phyloP scores from a whole-genome alignment of 2,329 filamentous ascomycete species.

The Aureobasidium sp. region DNA sequence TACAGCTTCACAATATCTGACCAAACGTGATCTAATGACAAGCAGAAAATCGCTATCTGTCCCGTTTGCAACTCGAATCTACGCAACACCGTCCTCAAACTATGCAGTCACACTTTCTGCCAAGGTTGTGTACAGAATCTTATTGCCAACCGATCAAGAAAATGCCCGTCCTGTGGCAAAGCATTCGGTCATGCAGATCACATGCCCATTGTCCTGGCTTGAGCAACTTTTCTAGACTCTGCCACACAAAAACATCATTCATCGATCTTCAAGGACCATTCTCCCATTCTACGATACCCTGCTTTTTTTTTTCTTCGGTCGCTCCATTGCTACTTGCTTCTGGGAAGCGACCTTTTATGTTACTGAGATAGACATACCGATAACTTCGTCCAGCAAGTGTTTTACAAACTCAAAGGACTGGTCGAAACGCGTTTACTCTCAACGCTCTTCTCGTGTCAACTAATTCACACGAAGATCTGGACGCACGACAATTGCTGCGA shows the following conservation, averaged over 20 bases:
- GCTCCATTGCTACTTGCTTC: neutral
- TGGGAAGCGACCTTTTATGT: neutral
- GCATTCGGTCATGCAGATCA: constrained; percentile 86
- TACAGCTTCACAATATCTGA: constrained; percentile 19
- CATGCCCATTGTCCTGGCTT: constrained; percentile 47
- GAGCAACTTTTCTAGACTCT: neutral
- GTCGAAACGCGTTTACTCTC: neutral
- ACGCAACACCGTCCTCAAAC: constrained; percentile 89
- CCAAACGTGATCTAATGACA: neutral
- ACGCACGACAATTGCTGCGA: neutral
- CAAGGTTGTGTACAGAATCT: constrained; percentile 82
- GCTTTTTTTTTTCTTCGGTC: neutral
- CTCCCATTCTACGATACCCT: neutral
- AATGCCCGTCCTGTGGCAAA: constrained; percentile 89
- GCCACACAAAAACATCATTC: neutral
- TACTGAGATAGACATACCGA: neutral
- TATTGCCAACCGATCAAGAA: constrained; percentile 80
- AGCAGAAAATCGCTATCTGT: constrained; percentile 69
- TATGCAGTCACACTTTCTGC: constrained; percentile 93
- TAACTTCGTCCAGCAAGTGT: neutral
- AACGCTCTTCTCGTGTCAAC: neutral
- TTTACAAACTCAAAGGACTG: neutral
- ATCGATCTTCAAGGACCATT: neutral
- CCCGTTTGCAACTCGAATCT: constrained; percentile 87
- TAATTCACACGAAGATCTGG: neutral